Percentiles rank a stretch among this genome's conserved stretches.
Evolutionary conservation across 352 stramenopile genomes (phyloP).

Genomic region (Globisporangium yorkense): DNA sequence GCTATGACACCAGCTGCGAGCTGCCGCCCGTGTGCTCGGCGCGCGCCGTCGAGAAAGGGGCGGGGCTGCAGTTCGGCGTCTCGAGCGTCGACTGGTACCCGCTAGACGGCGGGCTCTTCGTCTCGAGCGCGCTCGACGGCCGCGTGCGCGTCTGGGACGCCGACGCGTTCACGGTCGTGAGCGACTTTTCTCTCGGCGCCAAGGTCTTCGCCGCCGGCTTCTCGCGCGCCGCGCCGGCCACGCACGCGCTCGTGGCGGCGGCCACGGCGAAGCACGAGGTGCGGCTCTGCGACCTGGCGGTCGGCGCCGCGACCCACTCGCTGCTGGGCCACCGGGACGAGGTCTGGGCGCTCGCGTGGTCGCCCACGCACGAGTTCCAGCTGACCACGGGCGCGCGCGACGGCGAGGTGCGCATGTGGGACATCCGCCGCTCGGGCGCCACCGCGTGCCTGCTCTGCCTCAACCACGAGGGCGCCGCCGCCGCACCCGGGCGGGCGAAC

Average conservation of each 20-base stretch:
- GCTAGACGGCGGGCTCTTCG: constrained; percentile 74
- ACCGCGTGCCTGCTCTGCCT: constrained; percentile 81
- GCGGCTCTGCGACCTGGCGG: constrained; percentile 72
- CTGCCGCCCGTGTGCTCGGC: constrained; percentile 17
- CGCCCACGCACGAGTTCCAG: constrained; percentile 59
- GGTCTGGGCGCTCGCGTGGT: constrained; percentile 78
- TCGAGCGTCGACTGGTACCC: constrained; percentile 86
- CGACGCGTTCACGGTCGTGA: constrained; percentile 62
- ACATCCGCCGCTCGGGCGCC: constrained; percentile 77
- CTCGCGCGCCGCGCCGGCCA: constrained; percentile 37
- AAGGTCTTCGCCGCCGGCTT: constrained; percentile 69
- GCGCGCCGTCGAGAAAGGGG: constrained; percentile 13
- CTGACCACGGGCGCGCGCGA: constrained; percentile 50
- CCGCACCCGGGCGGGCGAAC: constrained; percentile 38
- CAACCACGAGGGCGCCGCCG: constrained; percentile 57
- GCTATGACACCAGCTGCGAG: constrained; percentile 28
- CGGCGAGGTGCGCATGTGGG: constrained; percentile 78
- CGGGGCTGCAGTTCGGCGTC: constrained; percentile 46
- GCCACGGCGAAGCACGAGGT: constrained; percentile 53
- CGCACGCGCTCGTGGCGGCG: constrained; percentile 66
- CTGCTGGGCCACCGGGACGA: constrained; percentile 75
- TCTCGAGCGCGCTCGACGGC: constrained; percentile 67
- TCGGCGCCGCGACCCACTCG: constrained; percentile 51
- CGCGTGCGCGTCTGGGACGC: constrained; percentile 74
- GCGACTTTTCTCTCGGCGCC: constrained; percentile 44